These are phyloP conservation scores for Phytophthora colocasiae DNA, from an alignment of 352 stramenopile species.

Conservation along the genomic window DNA sequence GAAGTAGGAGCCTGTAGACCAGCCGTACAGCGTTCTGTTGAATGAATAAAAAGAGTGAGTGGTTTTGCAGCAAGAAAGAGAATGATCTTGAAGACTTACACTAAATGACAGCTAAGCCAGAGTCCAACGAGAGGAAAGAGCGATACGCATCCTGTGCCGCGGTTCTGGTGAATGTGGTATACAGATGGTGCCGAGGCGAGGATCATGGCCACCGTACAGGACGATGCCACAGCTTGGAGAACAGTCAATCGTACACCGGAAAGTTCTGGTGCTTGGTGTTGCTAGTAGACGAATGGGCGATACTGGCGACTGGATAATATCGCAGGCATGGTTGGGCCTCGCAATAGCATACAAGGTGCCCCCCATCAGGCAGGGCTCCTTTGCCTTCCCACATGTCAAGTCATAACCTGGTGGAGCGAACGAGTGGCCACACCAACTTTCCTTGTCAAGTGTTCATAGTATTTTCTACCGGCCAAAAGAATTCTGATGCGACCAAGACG, in stretches of 20 bases:
- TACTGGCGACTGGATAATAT: no score
- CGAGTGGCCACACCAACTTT: not conserved
- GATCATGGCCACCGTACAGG: conserved; percentile 43
- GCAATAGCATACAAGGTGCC: not conserved
- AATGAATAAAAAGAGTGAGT: not conserved
- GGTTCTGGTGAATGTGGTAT: conserved; percentile 38
- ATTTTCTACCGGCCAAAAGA: no score
- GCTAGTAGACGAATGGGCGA: not conserved
- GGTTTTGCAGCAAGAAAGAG: not conserved
- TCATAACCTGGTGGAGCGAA: not conserved
- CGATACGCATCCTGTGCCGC: conserved; percentile 26
- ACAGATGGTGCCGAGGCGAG: conserved; percentile 36
- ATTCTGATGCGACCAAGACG: no score
- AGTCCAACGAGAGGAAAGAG: conserved; percentile 40
- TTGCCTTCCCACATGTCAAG: conserved; percentile 1
- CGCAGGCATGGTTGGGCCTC: not conserved
- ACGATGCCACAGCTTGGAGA: conserved; percentile 41
- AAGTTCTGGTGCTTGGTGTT: not conserved
- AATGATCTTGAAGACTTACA: conserved; percentile 22
- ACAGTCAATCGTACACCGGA: conserved; percentile 21
- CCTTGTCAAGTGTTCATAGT: no score
- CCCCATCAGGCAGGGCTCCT: not conserved
- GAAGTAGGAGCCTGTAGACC: conserved; percentile 36
- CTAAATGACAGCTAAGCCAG: conserved; percentile 41
- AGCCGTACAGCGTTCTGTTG: conserved; percentile 36